A percentile compares a stretch with the other conserved stretches of the same genome.
Evolutionary conservation across 2,329 filamentous ascomycete species (phyloP).

Genomic region (Exophiala viscosa): DNA sequence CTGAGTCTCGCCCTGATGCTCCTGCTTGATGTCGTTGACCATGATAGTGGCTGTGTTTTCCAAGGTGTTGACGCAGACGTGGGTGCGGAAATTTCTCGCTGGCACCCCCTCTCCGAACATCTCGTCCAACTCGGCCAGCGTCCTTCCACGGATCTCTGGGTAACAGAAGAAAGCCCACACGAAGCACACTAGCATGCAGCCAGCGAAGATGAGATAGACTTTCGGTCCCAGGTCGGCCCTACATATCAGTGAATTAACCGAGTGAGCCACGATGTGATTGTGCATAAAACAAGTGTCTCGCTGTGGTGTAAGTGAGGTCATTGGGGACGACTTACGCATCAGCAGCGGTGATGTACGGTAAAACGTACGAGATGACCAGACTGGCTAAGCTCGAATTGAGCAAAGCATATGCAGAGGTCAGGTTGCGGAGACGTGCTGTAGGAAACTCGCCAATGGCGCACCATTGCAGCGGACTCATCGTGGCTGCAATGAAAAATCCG

Average conservation of each 20-base stretch:
- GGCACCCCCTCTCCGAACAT: slow-evolving; percentile 1
- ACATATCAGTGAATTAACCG: no score
- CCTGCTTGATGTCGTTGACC: no score
- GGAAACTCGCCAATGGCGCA: background rate
- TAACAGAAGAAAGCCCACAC: slow-evolving; percentile 65
- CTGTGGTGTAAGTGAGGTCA: no score
- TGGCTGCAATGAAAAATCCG: background rate
- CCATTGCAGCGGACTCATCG: background rate
- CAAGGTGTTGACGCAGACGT: no score
- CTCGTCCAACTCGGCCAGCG: slow-evolving; percentile 63
- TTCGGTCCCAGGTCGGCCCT: background rate
- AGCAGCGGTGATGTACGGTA: slow-evolving; percentile 5
- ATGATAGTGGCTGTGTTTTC: no score
- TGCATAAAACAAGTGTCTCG: no score
- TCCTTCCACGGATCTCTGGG: slow-evolving; percentile 68
- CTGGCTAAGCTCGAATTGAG: background rate
- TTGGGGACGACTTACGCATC: slow-evolving; percentile 2
- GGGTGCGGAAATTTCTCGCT: background rate
- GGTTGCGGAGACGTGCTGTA: slow-evolving; percentile 3
- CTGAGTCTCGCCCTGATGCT: no score
- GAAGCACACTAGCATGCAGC: background rate
- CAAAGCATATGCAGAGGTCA: background rate
- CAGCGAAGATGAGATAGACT: slow-evolving; percentile 1
- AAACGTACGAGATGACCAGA: slow-evolving; percentile 1
- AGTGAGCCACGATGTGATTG: no score